Percentiles rank a stretch among this genome's conserved stretches.
These are phyloP conservation scores for Colletotrichum cuscutae DNA, from an alignment of 2,329 filamentous ascomycete species.

Conservation along the genomic window DNA sequence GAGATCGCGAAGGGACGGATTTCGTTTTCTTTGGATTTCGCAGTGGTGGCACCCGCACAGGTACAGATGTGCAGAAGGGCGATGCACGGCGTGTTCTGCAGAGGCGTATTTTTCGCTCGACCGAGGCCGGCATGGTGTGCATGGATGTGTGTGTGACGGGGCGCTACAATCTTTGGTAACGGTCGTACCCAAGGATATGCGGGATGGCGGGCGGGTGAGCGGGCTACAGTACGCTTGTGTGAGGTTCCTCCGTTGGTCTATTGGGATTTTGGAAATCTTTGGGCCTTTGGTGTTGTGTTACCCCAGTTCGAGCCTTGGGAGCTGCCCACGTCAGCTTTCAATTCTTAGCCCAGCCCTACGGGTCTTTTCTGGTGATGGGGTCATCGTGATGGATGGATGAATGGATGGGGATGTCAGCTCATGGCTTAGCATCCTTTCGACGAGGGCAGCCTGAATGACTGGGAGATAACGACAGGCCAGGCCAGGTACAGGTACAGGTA, in stretches of 20 bases:
- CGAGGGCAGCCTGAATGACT: not conserved
- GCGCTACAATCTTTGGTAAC: not conserved
- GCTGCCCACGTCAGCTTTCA: not conserved
- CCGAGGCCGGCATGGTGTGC: slow-evolving; percentile 32
- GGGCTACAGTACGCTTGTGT: not conserved
- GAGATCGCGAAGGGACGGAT: not conserved
- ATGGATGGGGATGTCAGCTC: not conserved
- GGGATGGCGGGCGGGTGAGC: not conserved
- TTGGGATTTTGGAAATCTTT: not conserved
- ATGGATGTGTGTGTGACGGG: not conserved
- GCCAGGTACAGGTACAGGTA: not conserved
- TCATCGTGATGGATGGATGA: not conserved
- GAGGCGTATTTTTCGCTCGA: not conserved
- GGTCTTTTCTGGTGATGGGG: not conserved
- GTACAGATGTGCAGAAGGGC: not conserved
- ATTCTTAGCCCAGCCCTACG: not conserved
- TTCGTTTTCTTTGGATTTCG: not conserved
- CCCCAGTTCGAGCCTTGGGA: not conserved
- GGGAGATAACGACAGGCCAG: too few species aligned
- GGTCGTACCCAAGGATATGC: not conserved
- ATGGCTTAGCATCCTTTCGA: not conserved
- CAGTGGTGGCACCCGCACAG: not conserved
- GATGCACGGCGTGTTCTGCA: slow-evolving; percentile 18
- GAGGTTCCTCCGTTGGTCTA: not conserved
- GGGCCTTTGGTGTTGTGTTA: not conserved